Conservation (phyloP, 257 asterid species). For the Thymus mandschuricus region DNA sequence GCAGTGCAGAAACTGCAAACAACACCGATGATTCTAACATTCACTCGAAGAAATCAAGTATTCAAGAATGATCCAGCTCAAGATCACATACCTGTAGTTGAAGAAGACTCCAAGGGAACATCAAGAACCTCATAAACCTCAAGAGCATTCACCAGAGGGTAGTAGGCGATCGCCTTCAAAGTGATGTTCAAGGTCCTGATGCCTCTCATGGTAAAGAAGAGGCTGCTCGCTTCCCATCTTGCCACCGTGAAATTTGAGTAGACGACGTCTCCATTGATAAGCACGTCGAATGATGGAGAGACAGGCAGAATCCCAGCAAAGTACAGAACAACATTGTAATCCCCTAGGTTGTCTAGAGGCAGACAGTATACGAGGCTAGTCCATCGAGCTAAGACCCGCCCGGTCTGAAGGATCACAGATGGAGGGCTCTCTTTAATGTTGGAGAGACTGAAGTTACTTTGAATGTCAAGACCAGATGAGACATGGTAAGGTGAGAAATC, state of each 20-base stretch:
- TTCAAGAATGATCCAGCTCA: background rate
- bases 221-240: constrained; percentile 58
- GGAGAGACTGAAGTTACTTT: constrained; percentile 55
- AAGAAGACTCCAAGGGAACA: constrained; percentile 76
- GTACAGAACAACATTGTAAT: constrained; percentile 82
- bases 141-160: constrained; percentile 78
- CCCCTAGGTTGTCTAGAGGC: constrained; percentile 71
- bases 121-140: constrained; percentile 87
- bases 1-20: constrained; percentile 83
- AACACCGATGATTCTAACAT: background rate
- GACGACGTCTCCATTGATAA: constrained; percentile 62
- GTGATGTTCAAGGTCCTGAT: constrained; percentile 69
- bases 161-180: constrained; percentile 62
- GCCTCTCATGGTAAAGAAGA: constrained; percentile 61
- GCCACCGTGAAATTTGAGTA: constrained; percentile 64
- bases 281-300: constrained; percentile 70
- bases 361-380: constrained; percentile 61
- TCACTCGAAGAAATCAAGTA: constrained; percentile 4
- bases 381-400: constrained; percentile 83
- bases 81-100: constrained; percentile 70
- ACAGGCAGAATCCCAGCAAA: constrained; percentile 91
- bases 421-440: constrained; percentile 80
- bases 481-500: constrained; percentile 87
- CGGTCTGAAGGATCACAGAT: constrained; percentile 71
- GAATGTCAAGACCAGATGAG: constrained; percentile 70